These are phyloP conservation scores for Venturia carpophila DNA, from an alignment of 2,329 filamentous ascomycete genomes.

Conservation along the genomic window DNA sequence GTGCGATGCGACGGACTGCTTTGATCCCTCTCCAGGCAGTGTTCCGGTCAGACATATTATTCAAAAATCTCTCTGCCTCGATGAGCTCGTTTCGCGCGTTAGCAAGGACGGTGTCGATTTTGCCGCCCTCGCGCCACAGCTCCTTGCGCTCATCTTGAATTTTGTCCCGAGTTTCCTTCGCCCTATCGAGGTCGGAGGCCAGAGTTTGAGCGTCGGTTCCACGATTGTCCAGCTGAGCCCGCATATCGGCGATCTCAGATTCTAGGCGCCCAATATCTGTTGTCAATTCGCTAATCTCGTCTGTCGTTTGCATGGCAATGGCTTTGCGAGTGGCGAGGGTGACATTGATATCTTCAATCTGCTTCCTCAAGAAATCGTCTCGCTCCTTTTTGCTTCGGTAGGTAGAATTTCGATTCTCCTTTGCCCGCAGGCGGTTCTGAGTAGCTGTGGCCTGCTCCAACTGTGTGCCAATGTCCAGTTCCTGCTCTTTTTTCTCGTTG, in stretches of 20 bases:
- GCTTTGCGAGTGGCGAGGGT: constrained; percentile 74
- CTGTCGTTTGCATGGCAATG: constrained; percentile 73
- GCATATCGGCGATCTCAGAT: constrained; percentile 60
- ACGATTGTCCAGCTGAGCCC: constrained; percentile 69
- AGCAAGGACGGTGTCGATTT: constrained; percentile 66
- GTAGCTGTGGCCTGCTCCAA: constrained; percentile 69
- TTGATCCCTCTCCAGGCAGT: constrained; percentile 72
- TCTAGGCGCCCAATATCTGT: constrained; percentile 64
- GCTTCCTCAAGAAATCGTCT: constrained; percentile 70
- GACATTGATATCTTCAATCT: constrained; percentile 72
- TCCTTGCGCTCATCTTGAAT: constrained; percentile 81
- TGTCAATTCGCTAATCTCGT: constrained; percentile 70
- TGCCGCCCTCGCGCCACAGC: constrained; percentile 82
- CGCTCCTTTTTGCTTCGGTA: constrained; percentile 85
- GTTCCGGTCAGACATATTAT: constrained; percentile 80
- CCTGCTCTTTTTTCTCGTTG: constrained; percentile 62
- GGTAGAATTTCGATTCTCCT: constrained; percentile 80
- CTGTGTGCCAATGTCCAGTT: constrained; percentile 60
- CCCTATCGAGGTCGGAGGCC: constrained; percentile 64
- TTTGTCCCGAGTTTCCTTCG: constrained; percentile 69
- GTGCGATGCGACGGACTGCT: constrained; percentile 76
- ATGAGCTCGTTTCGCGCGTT: constrained; percentile 71
- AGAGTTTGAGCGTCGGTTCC: constrained; percentile 65
- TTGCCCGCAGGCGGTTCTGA: constrained; percentile 74
- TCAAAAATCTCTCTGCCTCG: constrained; percentile 67